phyloP scores from a whole-genome alignment of 129 eudicot species.

The Artemisia argyi region DNA sequence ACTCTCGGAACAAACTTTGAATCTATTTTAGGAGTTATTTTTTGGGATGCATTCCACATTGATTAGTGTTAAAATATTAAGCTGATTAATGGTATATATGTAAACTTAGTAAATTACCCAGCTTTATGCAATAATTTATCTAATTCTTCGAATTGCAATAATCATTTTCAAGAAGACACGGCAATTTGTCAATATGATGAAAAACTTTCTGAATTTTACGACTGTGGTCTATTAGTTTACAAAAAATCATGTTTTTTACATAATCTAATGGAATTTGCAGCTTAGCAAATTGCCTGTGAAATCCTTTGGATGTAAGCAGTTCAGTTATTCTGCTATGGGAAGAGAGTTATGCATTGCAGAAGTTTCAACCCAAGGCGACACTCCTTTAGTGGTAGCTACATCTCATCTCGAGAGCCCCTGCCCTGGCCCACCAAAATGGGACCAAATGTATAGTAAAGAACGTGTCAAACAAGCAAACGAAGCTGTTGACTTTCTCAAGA shows the following conservation, averaged over 20 bases:
- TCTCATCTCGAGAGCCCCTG: constrained; percentile 89
- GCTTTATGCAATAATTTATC: too few relatives aligned
- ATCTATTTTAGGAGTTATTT: not conserved
- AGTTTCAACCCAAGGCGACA: constrained; percentile 23
- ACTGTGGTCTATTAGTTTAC: not conserved
- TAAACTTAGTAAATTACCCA: too few relatives aligned
- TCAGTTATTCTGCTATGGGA: constrained; percentile 67
- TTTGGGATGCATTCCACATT: too few relatives aligned
- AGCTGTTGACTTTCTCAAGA: constrained; percentile 55
- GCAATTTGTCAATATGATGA: too few relatives aligned
- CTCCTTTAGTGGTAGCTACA: constrained; percentile 60
- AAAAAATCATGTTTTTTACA: not conserved
- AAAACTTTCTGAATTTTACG: not conserved
- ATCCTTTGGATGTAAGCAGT: constrained; percentile 59
- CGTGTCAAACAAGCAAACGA: constrained; percentile 48
- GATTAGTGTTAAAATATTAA: too few relatives aligned
- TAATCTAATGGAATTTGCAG: constrained; percentile 36
- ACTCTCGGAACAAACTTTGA: not conserved
- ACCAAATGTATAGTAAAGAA: constrained; percentile 86
- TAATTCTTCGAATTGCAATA: too few relatives aligned
- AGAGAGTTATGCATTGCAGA: constrained; percentile 75
- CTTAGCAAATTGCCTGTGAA: constrained; percentile 63
- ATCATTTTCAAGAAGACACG: too few relatives aligned
- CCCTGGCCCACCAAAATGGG: constrained; percentile 89
- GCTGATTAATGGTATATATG: too few relatives aligned